Conservation (phyloP, 176 grass and related monocot species). For the Phoenix roebelenii region DNA sequence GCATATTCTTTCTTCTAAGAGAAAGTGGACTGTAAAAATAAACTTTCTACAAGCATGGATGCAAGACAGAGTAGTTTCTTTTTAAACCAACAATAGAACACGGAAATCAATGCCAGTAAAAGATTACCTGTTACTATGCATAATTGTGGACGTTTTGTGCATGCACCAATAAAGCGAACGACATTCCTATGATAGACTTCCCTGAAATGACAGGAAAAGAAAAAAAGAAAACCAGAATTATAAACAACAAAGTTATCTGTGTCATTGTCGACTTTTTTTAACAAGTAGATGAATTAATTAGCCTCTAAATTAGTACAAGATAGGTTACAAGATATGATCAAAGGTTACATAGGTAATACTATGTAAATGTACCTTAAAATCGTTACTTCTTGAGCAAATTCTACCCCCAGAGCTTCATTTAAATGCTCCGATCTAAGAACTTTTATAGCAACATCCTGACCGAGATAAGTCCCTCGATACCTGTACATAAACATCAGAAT, state of each 20-base stretch:
- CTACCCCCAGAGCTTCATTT: slow-evolving; percentile 57
- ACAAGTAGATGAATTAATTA: no score
- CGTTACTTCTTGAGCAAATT: slow-evolving; percentile 91
- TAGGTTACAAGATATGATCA: background rate
- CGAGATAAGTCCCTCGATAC: slow-evolving; percentile 67
- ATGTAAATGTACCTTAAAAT: slow-evolving; percentile 48
- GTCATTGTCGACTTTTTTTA: no score
- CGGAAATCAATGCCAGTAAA: background rate
- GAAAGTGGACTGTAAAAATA: no score
- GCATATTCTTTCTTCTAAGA: no score
- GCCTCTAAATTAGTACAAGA: background rate
- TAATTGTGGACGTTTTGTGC: slow-evolving; percentile 58
- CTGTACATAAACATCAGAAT: slow-evolving; percentile 31
- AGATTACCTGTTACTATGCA: slow-evolving; percentile 80
- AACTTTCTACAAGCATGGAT: no score
- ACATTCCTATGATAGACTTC: slow-evolving; percentile 72
- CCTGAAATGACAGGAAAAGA: slow-evolving; percentile 42
- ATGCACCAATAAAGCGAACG: slow-evolving; percentile 71
- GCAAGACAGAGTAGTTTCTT: no score
- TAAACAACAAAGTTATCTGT: background rate
- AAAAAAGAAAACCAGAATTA: slow-evolving; percentile 16
- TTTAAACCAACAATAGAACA: no score
- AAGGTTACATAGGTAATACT: no score
- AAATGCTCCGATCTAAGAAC: slow-evolving; percentile 57
- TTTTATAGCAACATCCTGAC: slow-evolving; percentile 78